Evolutionary conservation across 2,329 filamentous ascomycete species (phyloP).

Genomic region (Fusarium drepaniforme): DNA sequence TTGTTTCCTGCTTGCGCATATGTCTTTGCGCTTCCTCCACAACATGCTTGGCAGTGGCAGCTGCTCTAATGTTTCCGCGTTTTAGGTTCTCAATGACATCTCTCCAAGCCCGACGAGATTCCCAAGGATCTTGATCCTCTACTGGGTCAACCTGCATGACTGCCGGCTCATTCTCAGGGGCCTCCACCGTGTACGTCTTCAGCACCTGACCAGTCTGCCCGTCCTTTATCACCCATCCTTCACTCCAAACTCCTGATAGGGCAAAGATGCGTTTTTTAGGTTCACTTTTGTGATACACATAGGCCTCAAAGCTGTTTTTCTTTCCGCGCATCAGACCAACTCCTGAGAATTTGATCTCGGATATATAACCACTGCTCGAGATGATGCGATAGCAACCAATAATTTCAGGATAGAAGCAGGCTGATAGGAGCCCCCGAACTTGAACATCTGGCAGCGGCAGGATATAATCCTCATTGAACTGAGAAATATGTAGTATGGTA

Average conservation of each 20-base stretch:
- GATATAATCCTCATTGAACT: neutral
- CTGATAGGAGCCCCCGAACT: neutral
- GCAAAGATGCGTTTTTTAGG: neutral
- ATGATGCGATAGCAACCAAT: neutral
- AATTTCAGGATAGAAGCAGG: neutral
- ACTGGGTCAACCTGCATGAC: conserved; percentile 46
- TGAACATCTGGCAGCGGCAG: neutral
- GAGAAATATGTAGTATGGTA: neutral
- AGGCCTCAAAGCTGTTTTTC: neutral
- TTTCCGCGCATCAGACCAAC: neutral
- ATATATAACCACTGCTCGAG: neutral
- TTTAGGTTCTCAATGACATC: conserved; percentile 80
- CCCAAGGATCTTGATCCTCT: conserved; percentile 81
- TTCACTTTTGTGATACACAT: neutral
- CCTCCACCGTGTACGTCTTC: neutral
- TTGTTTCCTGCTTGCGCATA: conserved; percentile 76
- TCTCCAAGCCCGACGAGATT: conserved; percentile 84
- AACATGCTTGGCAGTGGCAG: conserved; percentile 78
- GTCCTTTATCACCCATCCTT: neutral
- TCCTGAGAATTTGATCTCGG: neutral
- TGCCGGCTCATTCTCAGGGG: neutral
- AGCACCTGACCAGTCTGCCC: neutral
- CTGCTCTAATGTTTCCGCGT: conserved; percentile 79
- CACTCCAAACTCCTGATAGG: neutral
- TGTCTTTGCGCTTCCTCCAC: conserved; percentile 87